Percentiles rank a stretch among this genome's conserved stretches.
phyloP scores from a whole-genome alignment of 2,329 filamentous ascomycete species.

The Penicillium sp. region DNA sequence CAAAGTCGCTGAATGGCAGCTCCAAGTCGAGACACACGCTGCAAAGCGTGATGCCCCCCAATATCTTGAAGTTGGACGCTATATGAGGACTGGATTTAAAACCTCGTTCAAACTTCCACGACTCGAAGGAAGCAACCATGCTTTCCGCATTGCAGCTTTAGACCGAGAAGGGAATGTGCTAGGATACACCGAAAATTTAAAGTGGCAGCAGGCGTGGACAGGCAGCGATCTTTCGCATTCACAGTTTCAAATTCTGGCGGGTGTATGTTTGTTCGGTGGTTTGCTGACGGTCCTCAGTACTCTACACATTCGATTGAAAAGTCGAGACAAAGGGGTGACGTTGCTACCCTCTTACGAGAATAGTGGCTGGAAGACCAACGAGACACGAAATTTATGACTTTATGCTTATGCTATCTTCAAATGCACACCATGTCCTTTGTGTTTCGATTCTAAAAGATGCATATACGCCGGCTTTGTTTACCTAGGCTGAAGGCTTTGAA shows the following conservation, averaged over 20 bases:
- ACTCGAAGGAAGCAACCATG: constrained; percentile 7
- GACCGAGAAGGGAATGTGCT: constrained; percentile 13
- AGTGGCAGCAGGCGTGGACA: constrained; percentile 5
- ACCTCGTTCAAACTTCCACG: constrained; percentile 23
- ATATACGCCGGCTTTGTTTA: no score
- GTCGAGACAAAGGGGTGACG: background rate
- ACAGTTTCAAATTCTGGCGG: constrained; percentile 4
- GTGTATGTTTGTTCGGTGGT: constrained; percentile 4
- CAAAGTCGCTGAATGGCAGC: constrained; percentile 30
- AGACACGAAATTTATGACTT: background rate
- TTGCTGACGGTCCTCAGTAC: constrained; percentile 5
- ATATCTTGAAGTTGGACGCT: constrained; percentile 5
- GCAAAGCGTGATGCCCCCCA: background rate
- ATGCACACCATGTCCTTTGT: no score
- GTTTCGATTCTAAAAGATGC: no score
- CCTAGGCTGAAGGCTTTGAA: no score
- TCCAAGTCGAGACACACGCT: constrained; percentile 19
- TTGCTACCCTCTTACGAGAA: background rate
- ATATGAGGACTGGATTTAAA: constrained; percentile 29
- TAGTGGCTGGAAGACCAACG: background rate
- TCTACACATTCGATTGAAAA: background rate
- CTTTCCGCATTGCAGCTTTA: constrained; percentile 21
- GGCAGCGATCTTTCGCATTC: constrained; percentile 3
- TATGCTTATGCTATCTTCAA: no score
- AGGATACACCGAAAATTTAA: background rate